These are phyloP conservation scores for Quercus bicolor DNA, from an alignment of 306 rosid genomes.

Conservation along the genomic window DNA sequence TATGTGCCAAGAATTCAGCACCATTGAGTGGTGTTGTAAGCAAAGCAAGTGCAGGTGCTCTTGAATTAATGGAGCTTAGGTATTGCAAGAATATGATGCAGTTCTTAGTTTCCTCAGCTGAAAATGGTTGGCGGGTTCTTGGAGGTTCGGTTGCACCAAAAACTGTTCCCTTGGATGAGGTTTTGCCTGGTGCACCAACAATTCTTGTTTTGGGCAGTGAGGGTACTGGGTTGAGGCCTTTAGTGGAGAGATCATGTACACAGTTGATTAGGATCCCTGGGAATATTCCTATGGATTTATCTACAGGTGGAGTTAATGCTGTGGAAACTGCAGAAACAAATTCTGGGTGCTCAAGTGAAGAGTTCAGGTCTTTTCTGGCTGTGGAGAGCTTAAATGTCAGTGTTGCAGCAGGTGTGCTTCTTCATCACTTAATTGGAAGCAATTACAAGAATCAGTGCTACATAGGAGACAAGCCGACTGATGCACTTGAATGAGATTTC, in stretches of 20 bases:
- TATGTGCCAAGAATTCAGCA: constrained; percentile 94
- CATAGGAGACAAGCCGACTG: constrained; percentile 20
- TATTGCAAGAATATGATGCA: constrained; percentile 97
- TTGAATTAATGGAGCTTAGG: constrained; percentile 86
- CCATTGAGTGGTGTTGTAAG: constrained; percentile 91
- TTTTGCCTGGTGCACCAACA: constrained; percentile 65
- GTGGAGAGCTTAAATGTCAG: constrained; percentile 98
- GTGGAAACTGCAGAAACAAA: constrained; percentile 33
- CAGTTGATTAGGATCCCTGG: constrained; percentile 69
- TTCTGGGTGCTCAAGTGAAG: constrained; percentile 42
- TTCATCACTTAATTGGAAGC: constrained; percentile 80
- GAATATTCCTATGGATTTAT: constrained; percentile 45
- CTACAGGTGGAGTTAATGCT: constrained; percentile 34
- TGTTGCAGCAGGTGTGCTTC: constrained; percentile 95
- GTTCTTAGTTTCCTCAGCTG: constrained; percentile 79
- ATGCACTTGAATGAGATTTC: constrained; percentile 29
- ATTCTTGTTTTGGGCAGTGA: constrained; percentile 93
- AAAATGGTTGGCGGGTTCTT: constrained; percentile 85
- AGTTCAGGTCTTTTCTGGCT: constrained; percentile 72
- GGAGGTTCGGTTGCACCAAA: constrained; percentile 83
- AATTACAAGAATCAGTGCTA: constrained; percentile 22
- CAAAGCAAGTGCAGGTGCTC: constrained; percentile 95
- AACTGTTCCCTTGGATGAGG: constrained; percentile 61
- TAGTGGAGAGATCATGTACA: constrained; percentile 94
- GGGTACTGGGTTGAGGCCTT: constrained; percentile 90